phyloP scores from a whole-genome alignment of 345 rosid species.

The Eucalyptus tenuipes region DNA sequence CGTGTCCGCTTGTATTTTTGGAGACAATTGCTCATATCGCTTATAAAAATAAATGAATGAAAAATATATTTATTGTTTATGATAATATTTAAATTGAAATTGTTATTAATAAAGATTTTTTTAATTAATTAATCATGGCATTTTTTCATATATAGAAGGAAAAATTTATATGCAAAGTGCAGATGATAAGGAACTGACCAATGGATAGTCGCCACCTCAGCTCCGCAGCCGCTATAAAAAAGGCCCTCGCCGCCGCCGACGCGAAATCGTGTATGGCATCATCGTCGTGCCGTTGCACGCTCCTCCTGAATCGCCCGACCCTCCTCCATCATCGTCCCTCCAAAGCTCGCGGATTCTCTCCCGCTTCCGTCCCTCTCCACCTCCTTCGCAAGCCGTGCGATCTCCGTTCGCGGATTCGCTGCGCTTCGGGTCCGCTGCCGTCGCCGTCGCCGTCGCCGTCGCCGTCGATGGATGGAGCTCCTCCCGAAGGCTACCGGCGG shows the following conservation, averaged over 20 bases:
- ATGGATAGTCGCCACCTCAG: not conserved
- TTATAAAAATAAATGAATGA: too few relatives aligned
- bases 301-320: not conserved
- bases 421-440: not conserved
- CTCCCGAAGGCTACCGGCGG: constrained; percentile 29
- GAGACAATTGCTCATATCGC: accelerated
- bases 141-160: not conserved
- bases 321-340: constrained; percentile 1
- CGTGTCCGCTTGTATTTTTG: accelerated
- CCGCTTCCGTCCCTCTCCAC: constrained; percentile 12
- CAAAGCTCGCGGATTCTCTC: constrained; percentile 6
- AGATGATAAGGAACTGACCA: not conserved
- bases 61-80: too few relatives aligned
- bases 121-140: not conserved
- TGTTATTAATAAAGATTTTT: accelerated
- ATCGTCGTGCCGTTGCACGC: not conserved
- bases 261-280: not conserved
- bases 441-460: not conserved
- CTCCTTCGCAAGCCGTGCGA: not conserved
- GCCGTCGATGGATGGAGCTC: constrained; percentile 68
- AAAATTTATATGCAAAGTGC: not conserved
- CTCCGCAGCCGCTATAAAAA: not conserved
- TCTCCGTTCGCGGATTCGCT: not conserved
- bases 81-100: too few relatives aligned
- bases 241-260: not conserved